phyloP scores from a whole-genome alignment of 805 yeast species.

The Ogataea angusta region DNA sequence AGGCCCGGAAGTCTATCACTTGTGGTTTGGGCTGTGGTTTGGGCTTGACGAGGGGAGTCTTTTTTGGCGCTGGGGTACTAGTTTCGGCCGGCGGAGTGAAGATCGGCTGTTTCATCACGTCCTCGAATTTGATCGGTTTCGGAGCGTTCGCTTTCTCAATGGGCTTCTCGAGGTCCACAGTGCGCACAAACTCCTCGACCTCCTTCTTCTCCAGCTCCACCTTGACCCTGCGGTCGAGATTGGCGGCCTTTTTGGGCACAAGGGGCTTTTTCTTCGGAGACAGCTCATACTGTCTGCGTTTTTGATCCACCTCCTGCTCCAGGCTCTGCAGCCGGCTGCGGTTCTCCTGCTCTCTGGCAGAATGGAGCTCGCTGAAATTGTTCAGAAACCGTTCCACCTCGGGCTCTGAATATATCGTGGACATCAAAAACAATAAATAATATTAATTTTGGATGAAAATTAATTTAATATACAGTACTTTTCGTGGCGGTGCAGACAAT shows the following conservation, averaged over 20 bases:
- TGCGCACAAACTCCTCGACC: not conserved
- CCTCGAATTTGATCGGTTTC: not conserved
- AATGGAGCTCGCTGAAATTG: constrained; percentile 21
- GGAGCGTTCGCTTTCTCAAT: not conserved
- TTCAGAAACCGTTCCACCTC: constrained; percentile 25
- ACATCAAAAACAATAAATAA: constrained; percentile 3
- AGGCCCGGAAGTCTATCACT: not conserved
- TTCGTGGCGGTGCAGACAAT: constrained; percentile 4
- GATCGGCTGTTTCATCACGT: not conserved
- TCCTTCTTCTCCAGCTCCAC: not conserved
- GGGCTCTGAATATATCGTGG: constrained; percentile 17
- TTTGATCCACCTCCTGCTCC: constrained; percentile 22
- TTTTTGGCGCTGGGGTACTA: not conserved
- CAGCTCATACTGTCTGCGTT: constrained; percentile 18
- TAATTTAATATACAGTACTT: not conserved
- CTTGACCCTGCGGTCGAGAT: constrained; percentile 6
- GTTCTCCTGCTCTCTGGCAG: constrained; percentile 19
- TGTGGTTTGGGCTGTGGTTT: not conserved
- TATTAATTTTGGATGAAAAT: not conserved
- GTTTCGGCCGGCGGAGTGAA: not conserved
- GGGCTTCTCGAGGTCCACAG: not conserved
- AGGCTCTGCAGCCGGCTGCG: constrained; percentile 15
- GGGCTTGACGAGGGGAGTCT: not conserved
- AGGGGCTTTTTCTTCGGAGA: constrained; percentile 25
- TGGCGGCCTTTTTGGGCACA: constrained; percentile 26